phyloP scores from a whole-genome alignment of 306 rosid genomes.

The Clitoria ternatea region DNA sequence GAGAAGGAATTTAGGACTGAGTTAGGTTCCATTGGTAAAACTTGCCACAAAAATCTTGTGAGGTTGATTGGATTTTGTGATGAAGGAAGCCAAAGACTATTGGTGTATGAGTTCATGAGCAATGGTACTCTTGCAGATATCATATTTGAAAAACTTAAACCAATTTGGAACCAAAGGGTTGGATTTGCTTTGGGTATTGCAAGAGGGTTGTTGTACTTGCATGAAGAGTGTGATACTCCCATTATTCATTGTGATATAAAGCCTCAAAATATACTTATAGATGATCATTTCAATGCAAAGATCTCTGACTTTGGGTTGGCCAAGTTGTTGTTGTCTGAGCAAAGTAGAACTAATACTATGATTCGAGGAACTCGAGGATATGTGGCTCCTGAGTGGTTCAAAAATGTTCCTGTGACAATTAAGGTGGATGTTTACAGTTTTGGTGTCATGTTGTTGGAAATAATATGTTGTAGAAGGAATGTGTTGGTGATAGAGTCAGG shows the following conservation, averaged over 20 bases:
- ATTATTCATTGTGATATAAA: slow-evolving; percentile 51
- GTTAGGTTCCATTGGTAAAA: slow-evolving; percentile 36
- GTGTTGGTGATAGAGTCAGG: slow-evolving; percentile 16
- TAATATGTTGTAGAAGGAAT: slow-evolving; percentile 37
- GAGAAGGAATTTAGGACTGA: slow-evolving; percentile 43
- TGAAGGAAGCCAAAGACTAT: slow-evolving; percentile 34
- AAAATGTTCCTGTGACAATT: slow-evolving; percentile 34
- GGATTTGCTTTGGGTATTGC: slow-evolving; percentile 38
- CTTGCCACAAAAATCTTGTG: slow-evolving; percentile 42
- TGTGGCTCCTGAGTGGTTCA: slow-evolving; percentile 54
- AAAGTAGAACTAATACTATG: slow-evolving; percentile 32
- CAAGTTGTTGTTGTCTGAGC: slow-evolving; percentile 32
- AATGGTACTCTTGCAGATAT: slow-evolving; percentile 32
- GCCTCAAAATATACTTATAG: slow-evolving; percentile 42
- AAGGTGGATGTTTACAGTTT: slow-evolving; percentile 49
- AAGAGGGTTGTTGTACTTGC: slow-evolving; percentile 40
- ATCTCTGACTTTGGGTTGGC: slow-evolving; percentile 45
- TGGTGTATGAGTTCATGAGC: slow-evolving; percentile 42
- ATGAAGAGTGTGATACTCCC: slow-evolving; percentile 41
- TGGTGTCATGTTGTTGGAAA: slow-evolving; percentile 40
- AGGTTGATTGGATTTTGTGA: slow-evolving; percentile 45
- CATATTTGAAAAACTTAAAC: slow-evolving; percentile 29
- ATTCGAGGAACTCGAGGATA: slow-evolving; percentile 46
- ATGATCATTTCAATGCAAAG: slow-evolving; percentile 23
- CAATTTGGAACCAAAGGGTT: slow-evolving; percentile 35